These are phyloP conservation scores for Lathyrus sativus DNA, from an alignment of 306 rosid genomes.

Conservation along the genomic window DNA sequence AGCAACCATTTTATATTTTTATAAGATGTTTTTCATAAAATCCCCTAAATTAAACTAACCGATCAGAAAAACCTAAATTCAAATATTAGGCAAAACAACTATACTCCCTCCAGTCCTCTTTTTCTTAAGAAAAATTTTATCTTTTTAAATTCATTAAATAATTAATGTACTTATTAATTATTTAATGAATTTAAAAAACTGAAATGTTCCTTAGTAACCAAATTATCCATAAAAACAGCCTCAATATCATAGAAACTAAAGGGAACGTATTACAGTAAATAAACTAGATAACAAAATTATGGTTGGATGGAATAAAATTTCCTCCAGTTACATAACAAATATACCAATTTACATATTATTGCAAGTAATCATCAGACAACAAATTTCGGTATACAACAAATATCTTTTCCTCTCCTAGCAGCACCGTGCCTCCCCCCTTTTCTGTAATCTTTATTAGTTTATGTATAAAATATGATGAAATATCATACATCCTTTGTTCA, in stretches of 20 bases:
- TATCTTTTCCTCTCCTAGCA: slow-evolving; percentile 41
- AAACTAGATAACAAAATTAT: slow-evolving; percentile 43
- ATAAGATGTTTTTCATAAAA: no score
- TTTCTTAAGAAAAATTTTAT: no score
- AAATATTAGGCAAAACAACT: no score
- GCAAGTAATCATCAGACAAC: slow-evolving; percentile 47
- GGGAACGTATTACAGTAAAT: not conserved
- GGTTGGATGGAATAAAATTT: slow-evolving; percentile 60
- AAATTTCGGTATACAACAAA: slow-evolving; percentile 55
- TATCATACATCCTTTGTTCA: slow-evolving; percentile 34
- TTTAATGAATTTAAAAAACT: no score
- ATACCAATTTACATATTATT: slow-evolving; percentile 71
- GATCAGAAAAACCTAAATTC: no score
- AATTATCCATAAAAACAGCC: no score
- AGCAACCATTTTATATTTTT: no score
- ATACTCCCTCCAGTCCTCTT: no score
- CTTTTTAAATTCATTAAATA: no score
- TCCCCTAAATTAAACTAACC: no score
- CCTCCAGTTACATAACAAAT: slow-evolving; percentile 55
- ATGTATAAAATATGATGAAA: slow-evolving; percentile 45
- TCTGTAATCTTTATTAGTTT: slow-evolving; percentile 49
- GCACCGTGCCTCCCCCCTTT: slow-evolving; percentile 36
- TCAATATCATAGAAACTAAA: not conserved
- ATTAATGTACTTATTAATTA: no score
- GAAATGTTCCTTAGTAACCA: no score